phyloP scores from a whole-genome alignment of 2,329 filamentous ascomycete genomes.

The Ilyonectria robusta region DNA sequence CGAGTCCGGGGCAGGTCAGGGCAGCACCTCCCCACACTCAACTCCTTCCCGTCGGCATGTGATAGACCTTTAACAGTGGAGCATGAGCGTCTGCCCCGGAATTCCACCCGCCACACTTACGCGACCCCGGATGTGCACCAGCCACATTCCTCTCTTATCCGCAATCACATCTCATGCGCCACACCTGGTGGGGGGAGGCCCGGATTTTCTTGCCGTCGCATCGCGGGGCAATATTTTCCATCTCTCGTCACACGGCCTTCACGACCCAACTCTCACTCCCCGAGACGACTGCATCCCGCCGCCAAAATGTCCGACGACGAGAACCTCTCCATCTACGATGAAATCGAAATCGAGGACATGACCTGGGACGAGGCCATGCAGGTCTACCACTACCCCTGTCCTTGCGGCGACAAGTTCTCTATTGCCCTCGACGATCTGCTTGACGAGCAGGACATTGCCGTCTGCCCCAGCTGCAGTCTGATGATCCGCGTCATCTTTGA shows the following conservation, averaged over 20 bases:
- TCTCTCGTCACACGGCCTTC: constrained; percentile 9
- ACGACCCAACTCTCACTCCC: neutral
- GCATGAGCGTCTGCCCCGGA: constrained; percentile 1
- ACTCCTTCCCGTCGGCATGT: constrained; percentile 43
- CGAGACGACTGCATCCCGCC: neutral
- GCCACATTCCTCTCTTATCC: constrained; percentile 24
- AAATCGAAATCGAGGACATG: constrained; percentile 99
- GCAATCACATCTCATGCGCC: constrained; percentile 28
- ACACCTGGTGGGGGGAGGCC: constrained; percentile 32
- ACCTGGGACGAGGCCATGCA: constrained; percentile 86
- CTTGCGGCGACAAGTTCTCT: constrained; percentile 97
- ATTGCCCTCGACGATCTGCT: constrained; percentile 87
- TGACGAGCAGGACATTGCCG: constrained; percentile 94
- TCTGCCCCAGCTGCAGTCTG: constrained; percentile 96
- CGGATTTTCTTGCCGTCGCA: constrained; percentile 35
- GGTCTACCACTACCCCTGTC: constrained; percentile 96
- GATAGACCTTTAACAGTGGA: constrained; percentile 40
- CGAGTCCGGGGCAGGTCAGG: constrained; percentile 44
- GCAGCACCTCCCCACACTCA: constrained; percentile 44
- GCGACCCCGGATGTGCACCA: constrained; percentile 32
- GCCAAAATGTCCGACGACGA: constrained; percentile 74
- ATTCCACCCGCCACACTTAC: constrained; percentile 30
- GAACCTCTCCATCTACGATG: constrained; percentile 86
- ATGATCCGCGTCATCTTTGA: constrained; percentile 98
- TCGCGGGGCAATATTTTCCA: constrained; percentile 47